Base-by-base conservation (phyloP, 164 flowering plant species). In the Magnolia kwangsiensis region DNA sequence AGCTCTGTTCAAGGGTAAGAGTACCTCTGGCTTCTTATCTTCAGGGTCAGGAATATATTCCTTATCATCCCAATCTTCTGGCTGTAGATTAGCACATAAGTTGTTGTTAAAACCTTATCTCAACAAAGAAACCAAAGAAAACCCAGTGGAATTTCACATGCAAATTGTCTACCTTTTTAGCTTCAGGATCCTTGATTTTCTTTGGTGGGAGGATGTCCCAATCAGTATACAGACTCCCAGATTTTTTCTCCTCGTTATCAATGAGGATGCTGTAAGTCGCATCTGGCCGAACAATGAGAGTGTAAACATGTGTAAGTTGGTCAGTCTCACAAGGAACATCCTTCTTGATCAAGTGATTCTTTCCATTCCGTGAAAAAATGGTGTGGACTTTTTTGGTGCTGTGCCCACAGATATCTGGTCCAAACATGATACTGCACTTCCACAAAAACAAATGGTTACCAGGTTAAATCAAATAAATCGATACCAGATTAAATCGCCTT, bases 241-340 rank as follows among this genome's bases (percentile, higher is more conserved):
- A 67, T 78, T 92, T 91, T 79, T 94, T 94, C 87, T 94, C 97
- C 0, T 50, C 87, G 85, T 94, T 94, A 82, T 94, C 98, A 74
- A 94, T 86, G 29, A 91, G 95, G 80, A 94, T 90, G 86, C 86
- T 91, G 83, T 94, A 94, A 29, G 97, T 90, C 76, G 97, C 95
- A 92, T 94, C 98, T 1, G 98, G 98, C 11, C 88, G 89, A 51
- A 94, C 87, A 81, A 92, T 82, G 82, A 92, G 91, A 7, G 98
- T 92, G 74, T 94, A 92, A 51, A 92, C 97, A 84, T 94, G 98
- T 72, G 91, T 83, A 67, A 94, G 85, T 80, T 94, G 98, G 80
- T 94, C 97, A 72, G 98, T 94, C 86, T 94, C 98, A 78, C 98
- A 94, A 51, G 98, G 97, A 72, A 94, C 93, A 9, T 94, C 98